These are phyloP conservation scores for Linnemannia exigua DNA, from an alignment of 192 early-diverging fungal genomes.

Conservation along the genomic window DNA sequence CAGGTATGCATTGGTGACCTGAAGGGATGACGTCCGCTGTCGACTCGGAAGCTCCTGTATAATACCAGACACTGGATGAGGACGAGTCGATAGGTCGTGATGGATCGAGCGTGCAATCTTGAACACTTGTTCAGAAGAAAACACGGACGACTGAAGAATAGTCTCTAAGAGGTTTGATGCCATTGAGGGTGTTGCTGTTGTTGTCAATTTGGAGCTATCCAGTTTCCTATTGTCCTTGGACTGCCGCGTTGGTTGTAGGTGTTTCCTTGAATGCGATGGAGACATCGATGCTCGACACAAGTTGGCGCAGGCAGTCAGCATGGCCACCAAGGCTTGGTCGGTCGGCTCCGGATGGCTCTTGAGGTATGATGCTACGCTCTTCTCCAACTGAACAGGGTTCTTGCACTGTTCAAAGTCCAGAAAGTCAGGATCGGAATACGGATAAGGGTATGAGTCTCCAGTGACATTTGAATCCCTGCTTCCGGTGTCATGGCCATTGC, in stretches of 20 bases:
- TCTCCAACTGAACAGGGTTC: constrained; percentile 47
- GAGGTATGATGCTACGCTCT: constrained; percentile 38
- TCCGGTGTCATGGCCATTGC: neutral
- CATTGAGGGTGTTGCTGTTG: neutral
- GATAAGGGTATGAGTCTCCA: constrained; percentile 7
- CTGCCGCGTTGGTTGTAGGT: neutral
- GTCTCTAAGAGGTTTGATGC: constrained; percentile 32
- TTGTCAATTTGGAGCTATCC: neutral
- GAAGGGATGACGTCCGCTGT: constrained; percentile 3
- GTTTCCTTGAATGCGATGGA: neutral
- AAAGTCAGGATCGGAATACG: constrained; percentile 1
- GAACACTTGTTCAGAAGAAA: constrained; percentile 43
- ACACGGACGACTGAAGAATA: constrained; percentile 29
- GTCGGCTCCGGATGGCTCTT: constrained; percentile 33
- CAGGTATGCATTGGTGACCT: constrained; percentile 43
- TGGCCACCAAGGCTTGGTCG: constrained; percentile 36
- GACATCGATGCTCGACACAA: neutral
- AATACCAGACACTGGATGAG: neutral
- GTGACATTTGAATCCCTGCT: neutral
- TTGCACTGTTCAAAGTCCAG: constrained; percentile 26
- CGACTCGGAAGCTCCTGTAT: neutral
- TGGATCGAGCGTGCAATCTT: constrained; percentile 29
- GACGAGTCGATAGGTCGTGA: constrained; percentile 9
- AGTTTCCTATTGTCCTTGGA: neutral
- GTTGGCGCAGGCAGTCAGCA: constrained; percentile 38